Evolutionary conservation across 108 stramenopile genomes (phyloP).

Genomic region (Seminavis robusta): DNA sequence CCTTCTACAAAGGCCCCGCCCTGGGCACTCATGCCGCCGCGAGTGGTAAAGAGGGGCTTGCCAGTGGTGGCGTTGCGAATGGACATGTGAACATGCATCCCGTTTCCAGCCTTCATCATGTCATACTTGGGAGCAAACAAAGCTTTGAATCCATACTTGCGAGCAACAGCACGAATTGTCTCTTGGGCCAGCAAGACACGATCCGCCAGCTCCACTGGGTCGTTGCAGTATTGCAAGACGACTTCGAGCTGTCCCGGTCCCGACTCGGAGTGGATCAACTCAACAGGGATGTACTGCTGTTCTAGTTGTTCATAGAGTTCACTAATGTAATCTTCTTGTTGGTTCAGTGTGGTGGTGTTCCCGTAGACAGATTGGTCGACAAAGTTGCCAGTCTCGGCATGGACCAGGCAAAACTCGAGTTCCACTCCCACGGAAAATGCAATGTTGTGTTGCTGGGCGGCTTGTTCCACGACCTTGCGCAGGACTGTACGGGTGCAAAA

Average conservation of each 20-base stretch:
- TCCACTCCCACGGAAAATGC: slow-evolving; percentile 72
- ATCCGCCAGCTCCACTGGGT: slow-evolving; percentile 63
- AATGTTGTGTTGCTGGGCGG: slow-evolving; percentile 36
- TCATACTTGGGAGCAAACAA: slow-evolving; percentile 75
- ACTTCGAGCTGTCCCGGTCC: slow-evolving; percentile 81
- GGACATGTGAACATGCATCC: slow-evolving; percentile 76
- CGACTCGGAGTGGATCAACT: slow-evolving; percentile 67
- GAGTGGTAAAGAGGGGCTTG: background rate
- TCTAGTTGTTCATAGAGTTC: slow-evolving; percentile 59
- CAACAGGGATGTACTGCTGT: slow-evolving; percentile 64
- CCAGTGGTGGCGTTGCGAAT: slow-evolving; percentile 28
- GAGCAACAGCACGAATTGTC: slow-evolving; percentile 63
- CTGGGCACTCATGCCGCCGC: slow-evolving; percentile 23
- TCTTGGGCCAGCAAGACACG: slow-evolving; percentile 61
- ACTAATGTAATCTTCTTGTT: slow-evolving; percentile 68
- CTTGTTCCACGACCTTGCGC: slow-evolving; percentile 37
- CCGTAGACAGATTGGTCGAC: slow-evolving; percentile 66
- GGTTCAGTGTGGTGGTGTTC: slow-evolving; percentile 55
- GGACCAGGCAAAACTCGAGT: slow-evolving; percentile 61
- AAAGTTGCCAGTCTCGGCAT: slow-evolving; percentile 26
- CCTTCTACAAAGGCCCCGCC: slow-evolving; percentile 77
- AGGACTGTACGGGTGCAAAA: slow-evolving; percentile 69
- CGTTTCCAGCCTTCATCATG: slow-evolving; percentile 61
- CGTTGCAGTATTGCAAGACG: slow-evolving; percentile 50
- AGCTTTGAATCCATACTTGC: slow-evolving; percentile 42